These are phyloP conservation scores for Terana coerulea DNA, from an alignment of 768 basidiomycete genomes.

Conservation along the genomic window DNA sequence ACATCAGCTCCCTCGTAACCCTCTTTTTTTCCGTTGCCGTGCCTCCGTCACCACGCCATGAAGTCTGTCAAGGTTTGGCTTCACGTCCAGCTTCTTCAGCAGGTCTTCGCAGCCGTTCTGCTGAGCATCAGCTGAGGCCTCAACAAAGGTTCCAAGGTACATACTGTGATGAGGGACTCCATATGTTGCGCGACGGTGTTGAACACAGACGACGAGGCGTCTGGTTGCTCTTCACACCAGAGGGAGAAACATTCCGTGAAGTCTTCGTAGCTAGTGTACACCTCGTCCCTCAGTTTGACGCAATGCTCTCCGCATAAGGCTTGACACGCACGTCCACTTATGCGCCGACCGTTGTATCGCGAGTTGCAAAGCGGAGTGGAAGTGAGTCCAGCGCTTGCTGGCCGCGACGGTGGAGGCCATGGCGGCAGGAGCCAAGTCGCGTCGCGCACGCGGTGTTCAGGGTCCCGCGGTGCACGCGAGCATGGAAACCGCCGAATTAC, in stretches of 20 bases:
- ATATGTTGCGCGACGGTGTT: constrained; percentile 70
- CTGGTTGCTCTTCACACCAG: constrained; percentile 35
- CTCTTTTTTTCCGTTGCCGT: constrained; percentile 45
- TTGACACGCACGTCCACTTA: constrained; percentile 47
- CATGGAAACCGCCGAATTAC: too few species aligned
- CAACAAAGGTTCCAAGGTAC: neutral
- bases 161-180: constrained; percentile 53
- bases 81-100: constrained; percentile 65
- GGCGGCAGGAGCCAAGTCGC: neutral
- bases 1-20: constrained; percentile 45
- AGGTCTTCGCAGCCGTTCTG: constrained; percentile 66
- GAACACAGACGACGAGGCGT: constrained; percentile 30
- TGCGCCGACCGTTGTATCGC: constrained; percentile 48
- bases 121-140: neutral
- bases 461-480: too few species aligned
- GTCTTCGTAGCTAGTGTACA: constrained; percentile 39
- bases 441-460: neutral
- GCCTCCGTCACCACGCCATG: constrained; percentile 71
- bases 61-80: constrained; percentile 66
- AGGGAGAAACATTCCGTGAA: constrained; percentile 38
- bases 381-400: constrained; percentile 48
- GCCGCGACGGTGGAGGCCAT: constrained; percentile 26
- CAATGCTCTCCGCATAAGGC: neutral
- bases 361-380: constrained; percentile 49
- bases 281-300: neutral